Conservation (phyloP, 148 eudicot genomes). For the Euryodendron excelsum region DNA sequence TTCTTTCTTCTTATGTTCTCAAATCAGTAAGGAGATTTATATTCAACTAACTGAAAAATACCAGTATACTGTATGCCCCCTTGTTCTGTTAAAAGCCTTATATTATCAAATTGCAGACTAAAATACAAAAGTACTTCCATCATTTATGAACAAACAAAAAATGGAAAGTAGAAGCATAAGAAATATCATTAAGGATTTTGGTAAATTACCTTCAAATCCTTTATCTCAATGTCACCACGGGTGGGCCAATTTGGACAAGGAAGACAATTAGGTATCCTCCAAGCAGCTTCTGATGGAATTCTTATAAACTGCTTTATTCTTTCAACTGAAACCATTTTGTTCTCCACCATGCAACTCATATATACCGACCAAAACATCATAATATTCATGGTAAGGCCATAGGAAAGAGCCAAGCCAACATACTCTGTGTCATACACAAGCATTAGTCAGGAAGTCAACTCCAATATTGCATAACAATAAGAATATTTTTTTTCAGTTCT, state of each 20-base stretch:
- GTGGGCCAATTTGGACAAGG: slow-evolving; percentile 46
- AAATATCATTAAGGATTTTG: background rate
- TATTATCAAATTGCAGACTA: no score
- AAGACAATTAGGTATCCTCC: slow-evolving; percentile 23
- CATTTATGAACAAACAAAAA: no score
- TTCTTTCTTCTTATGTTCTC: no score
- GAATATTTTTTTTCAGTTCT: no score
- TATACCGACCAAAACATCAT: slow-evolving; percentile 30
- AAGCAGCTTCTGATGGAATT: slow-evolving; percentile 42
- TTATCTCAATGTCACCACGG: slow-evolving; percentile 37
- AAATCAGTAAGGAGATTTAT: no score
- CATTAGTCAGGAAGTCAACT: background rate
- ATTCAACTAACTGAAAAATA: no score
- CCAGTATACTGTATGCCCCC: no score
- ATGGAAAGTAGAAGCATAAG: no score
- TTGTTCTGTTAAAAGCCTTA: no score
- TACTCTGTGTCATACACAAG: slow-evolving; percentile 23
- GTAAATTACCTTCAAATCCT: slow-evolving; percentile 38
- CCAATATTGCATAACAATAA: no score
- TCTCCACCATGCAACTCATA: slow-evolving; percentile 34
- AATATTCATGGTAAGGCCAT: slow-evolving; percentile 40
- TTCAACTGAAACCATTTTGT: slow-evolving; percentile 47
- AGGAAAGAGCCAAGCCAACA: slow-evolving; percentile 47
- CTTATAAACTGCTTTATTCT: slow-evolving; percentile 43
- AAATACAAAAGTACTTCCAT: no score